Evolutionary conservation across 2,329 filamentous ascomycete species (phyloP), one percentile per base, ranked within the genome.

Genomic region (Seiridium unicorne): DNA sequence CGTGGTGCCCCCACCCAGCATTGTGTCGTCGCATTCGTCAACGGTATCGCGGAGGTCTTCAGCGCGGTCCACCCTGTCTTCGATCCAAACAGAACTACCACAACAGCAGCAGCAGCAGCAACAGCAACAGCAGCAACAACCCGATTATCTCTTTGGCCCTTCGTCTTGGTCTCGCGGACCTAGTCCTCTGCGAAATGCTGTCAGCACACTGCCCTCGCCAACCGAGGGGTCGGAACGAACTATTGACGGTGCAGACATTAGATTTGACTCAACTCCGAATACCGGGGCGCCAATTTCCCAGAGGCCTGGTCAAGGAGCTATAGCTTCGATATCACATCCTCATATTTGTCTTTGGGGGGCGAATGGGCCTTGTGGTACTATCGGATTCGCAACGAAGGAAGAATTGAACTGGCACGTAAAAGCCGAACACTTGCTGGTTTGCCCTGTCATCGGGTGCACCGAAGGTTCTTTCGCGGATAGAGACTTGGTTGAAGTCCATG

Each of bases 401-500:
- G 76, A 72, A 7, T 71, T 80, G 38, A 70, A 73, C 13, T 75
- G 77, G 68, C 78, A 81, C 60, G 76, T 81, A 44, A 78, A 80
- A 59, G 68, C 69, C 26, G 74, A 79, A 51, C 78, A 81, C 60
- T 69, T 80, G 9, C 70, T 80, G 35, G 65, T 76, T 34, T 81
- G 78, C 36, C 78, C 78, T 0, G 69, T 72, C 1, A 64, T 69
- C 0, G 75, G 72, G 1, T 81, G 78, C 58, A 66, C 69, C 40
- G 75, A 79, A 55, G 66, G 65, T n/a, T 63, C 66, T 1, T 77
- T 78, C 44, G 64, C 66, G n/a, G 74, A 58, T 44, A 65, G 63
- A 5, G 72, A 73, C n/a, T 60, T 74, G 3, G 65, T 81, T 1
- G 68, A 71, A 32, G 71, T 71, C 3, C 78, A 81, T 58, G 63